These are phyloP conservation scores for Candida tallmaniae DNA, from an alignment of 805 yeast genomes.

Conservation along the genomic window DNA sequence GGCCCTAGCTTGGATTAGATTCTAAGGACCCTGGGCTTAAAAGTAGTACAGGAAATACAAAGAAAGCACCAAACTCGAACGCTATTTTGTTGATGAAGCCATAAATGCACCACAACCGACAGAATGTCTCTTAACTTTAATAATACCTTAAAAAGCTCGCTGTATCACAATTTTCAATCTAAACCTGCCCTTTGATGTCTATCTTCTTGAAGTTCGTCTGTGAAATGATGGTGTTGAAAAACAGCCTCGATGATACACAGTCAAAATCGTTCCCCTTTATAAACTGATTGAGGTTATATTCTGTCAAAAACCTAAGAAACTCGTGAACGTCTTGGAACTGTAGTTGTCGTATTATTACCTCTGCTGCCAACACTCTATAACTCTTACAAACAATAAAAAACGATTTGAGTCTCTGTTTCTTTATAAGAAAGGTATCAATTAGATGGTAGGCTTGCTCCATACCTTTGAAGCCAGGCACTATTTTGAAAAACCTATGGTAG, in stretches of 20 bases:
- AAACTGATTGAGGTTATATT: conserved; percentile 32
- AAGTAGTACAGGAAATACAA: background rate
- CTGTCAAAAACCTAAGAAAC: conserved; percentile 39
- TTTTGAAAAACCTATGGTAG: conserved; percentile 50
- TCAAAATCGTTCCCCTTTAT: conserved; percentile 20
- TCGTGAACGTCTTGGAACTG: conserved; percentile 35
- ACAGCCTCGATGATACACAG: conserved; percentile 28
- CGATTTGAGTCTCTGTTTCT: conserved; percentile 54
- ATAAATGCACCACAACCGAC: too few species aligned
- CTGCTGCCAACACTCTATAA: conserved; percentile 44
- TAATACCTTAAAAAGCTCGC: background rate
- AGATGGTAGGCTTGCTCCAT: conserved; percentile 19
- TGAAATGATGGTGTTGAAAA: conserved; percentile 32
- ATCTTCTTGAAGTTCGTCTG: conserved; percentile 48
- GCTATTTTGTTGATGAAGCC: too few species aligned
- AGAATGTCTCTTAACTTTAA: too few species aligned
- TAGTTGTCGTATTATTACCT: conserved; percentile 35
- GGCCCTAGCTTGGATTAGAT: conserved; percentile 51
- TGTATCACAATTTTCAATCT: conserved; percentile 7
- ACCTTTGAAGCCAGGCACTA: conserved; percentile 11
- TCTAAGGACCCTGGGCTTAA: too few species aligned
- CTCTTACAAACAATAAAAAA: conserved; percentile 53
- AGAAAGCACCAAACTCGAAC: too few species aligned
- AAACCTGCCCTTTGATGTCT: conserved; percentile 88
- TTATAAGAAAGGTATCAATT: conserved; percentile 42